These are phyloP conservation scores for Sextonia rubra DNA, from an alignment of 164 flowering plant species.

Conservation along the genomic window DNA sequence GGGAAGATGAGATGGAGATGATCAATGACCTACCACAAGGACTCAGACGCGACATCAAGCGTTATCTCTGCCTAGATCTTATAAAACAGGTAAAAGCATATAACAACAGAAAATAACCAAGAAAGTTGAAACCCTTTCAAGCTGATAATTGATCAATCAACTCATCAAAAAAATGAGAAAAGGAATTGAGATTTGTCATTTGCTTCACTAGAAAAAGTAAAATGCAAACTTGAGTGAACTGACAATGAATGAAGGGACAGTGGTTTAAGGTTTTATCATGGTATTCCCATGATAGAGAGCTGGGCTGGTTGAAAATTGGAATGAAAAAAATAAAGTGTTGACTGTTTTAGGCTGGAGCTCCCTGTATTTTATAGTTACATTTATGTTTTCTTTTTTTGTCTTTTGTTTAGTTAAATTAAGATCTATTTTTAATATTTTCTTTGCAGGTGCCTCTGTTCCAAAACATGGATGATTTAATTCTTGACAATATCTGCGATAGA, in stretches of 20 bases:
- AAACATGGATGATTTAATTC: conserved; percentile 81
- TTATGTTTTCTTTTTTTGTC: neutral
- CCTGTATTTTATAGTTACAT: neutral
- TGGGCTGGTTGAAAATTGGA: neutral
- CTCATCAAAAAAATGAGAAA: neutral
- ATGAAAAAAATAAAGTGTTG: too few species aligned
- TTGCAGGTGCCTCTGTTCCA: conserved; percentile 80
- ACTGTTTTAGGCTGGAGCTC: too few species aligned
- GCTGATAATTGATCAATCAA: neutral
- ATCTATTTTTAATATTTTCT: neutral
- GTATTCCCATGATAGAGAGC: too few species aligned
- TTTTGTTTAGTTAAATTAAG: neutral
- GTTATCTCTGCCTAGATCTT: conserved; percentile 78
- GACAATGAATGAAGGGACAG: neutral
- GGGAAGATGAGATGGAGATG: conserved; percentile 86
- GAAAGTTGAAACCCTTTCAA: neutral
- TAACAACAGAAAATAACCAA: neutral
- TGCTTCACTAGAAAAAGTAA: neutral
- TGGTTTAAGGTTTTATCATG: too few species aligned
- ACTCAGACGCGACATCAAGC: conserved; percentile 86
- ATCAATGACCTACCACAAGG: conserved; percentile 90
- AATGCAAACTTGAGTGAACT: neutral
- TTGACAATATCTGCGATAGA: conserved; percentile 90
- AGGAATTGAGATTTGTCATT: neutral
- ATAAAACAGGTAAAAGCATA: conserved; percentile 56